Conservation (phyloP, 1,284 basidiomycete genomes). For the Sporisorium iseilematis-ciliati region DNA sequence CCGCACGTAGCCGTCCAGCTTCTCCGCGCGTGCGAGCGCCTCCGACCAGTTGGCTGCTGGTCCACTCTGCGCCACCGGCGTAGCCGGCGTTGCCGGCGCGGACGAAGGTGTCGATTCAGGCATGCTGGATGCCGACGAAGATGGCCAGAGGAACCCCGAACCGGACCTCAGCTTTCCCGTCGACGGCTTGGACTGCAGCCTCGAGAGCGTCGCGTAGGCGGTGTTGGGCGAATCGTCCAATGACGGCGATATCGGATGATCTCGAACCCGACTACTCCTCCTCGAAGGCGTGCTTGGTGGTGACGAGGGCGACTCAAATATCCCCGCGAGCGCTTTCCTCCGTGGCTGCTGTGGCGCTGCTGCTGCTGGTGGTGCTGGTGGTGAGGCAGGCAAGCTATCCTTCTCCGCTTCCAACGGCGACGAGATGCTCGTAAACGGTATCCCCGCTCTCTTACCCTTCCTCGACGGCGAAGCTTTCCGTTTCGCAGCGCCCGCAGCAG, state of each 20-base stretch:
- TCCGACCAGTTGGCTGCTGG: constrained; percentile 66
- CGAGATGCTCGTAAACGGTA: constrained; percentile 44
- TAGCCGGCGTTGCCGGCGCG: too few relatives aligned
- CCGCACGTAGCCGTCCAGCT: constrained; percentile 75
- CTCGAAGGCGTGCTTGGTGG: constrained; percentile 28
- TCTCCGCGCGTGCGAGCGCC: constrained; percentile 46
- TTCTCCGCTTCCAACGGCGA: constrained; percentile 32
- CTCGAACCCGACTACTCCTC: too few relatives aligned
- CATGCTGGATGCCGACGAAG: constrained; percentile 6
- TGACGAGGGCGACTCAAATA: constrained; percentile 38
- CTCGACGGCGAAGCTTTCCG: too few relatives aligned
- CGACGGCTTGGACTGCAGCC: constrained; percentile 40
- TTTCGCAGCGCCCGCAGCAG: constrained; percentile 28
- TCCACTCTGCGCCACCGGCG: constrained; percentile 9
- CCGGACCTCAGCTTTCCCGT: constrained; percentile 27
- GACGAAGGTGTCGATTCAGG: background rate
- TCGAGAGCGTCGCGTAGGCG: constrained; percentile 46
- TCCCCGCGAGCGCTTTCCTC: constrained; percentile 30
- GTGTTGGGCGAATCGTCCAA: constrained; percentile 36
- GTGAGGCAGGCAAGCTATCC: too few relatives aligned
- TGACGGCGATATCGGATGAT: constrained; percentile 17
- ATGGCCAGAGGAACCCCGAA: constrained; percentile 43
- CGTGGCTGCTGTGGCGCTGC: too few relatives aligned
- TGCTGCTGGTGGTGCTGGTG: too few relatives aligned
- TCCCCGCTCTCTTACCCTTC: constrained; percentile 25